These are phyloP conservation scores for Cymbidium sinense DNA, from an alignment of 106 monocot species.

Conservation along the genomic window DNA sequence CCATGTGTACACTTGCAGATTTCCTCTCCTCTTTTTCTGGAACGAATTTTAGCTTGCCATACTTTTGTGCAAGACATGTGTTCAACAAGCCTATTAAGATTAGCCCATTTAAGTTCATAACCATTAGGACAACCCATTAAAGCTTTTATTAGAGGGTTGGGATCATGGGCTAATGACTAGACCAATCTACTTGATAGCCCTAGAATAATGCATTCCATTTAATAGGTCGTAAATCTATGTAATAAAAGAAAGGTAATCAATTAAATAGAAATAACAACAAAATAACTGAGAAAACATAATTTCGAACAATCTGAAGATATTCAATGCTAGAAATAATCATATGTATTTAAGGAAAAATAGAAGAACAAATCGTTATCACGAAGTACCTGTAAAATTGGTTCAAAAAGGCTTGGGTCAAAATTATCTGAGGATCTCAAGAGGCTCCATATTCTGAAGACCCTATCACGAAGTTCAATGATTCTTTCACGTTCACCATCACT, in stretches of 20 bases:
- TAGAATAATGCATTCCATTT: background rate
- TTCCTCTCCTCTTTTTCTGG: too few species aligned
- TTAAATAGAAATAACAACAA: background rate
- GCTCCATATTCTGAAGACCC: slow-evolving; percentile 77
- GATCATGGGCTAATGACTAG: background rate
- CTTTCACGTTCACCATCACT: slow-evolving; percentile 55
- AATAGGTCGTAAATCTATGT: too few species aligned
- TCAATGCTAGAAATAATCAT: too few species aligned
- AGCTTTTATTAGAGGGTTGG: too few species aligned
- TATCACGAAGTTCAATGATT: slow-evolving; percentile 71
- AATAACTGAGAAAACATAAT: background rate
- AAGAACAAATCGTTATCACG: background rate
- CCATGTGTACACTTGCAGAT: too few species aligned
- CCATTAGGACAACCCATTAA: too few species aligned
- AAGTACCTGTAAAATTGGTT: slow-evolving; percentile 87
- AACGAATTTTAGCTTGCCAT: too few species aligned
- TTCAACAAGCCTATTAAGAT: too few species aligned
- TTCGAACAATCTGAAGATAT: background rate
- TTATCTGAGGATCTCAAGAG: slow-evolving; percentile 77
- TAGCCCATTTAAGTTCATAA: too few species aligned
- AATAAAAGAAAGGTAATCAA: too few species aligned
- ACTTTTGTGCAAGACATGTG: too few species aligned
- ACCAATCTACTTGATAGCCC: background rate
- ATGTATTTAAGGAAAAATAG: background rate
- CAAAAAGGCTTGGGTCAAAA: slow-evolving; percentile 91